Base-by-base conservation (phyloP, 768 basidiomycete species). In the Boletus tylopilopsis region DNA sequence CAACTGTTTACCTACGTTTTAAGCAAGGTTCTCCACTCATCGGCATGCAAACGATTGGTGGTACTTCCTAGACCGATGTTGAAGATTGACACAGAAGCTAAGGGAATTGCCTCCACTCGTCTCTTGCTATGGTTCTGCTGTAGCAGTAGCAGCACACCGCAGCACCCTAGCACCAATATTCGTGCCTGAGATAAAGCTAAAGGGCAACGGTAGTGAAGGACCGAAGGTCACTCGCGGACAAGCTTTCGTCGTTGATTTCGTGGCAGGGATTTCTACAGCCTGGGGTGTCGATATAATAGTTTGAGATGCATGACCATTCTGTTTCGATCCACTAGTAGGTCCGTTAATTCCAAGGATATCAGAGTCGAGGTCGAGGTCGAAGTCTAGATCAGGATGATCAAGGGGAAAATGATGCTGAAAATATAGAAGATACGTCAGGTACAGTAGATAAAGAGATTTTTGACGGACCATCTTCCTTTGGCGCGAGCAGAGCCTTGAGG, bases 401-500 rank as follows among this genome's bases (percentile, higher is more conserved):
- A 90, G 73, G n/a, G 91, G 90, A 90, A 67, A 91, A 91, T 18
- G 79, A 79, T 35, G 68, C 84, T 85, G 51, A 6, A 8, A 41
- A 37, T 10, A 27, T 6, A 34, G 38, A 15, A 15, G 1, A 39
- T 12, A n/a, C 3, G 27, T 60, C 25, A 45, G 23, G 6, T 29
- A 33, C 4, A 23, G 13, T 11, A 32, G 19, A 2, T 22, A 27
- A 44, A 10, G 45, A 33, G 13, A 49, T 16, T 37, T 19, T n/a
- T 8, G 1, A 63, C 71, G n/a, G 56, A 84, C 86, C 78, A 61
- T 84, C 78, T 49, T 82, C 81, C 54, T 73, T 74, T 0, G 87
- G 85, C 16, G 82, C 82, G 56, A 92, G 90, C 6, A 91, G 70
- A 54, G 87, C 84, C 59, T 87, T 87, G 19, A 92, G 72, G 25